Base-by-base conservation (phyloP, 495 filamentous ascomycete species). In the Clohesyomyces aquaticus region DNA sequence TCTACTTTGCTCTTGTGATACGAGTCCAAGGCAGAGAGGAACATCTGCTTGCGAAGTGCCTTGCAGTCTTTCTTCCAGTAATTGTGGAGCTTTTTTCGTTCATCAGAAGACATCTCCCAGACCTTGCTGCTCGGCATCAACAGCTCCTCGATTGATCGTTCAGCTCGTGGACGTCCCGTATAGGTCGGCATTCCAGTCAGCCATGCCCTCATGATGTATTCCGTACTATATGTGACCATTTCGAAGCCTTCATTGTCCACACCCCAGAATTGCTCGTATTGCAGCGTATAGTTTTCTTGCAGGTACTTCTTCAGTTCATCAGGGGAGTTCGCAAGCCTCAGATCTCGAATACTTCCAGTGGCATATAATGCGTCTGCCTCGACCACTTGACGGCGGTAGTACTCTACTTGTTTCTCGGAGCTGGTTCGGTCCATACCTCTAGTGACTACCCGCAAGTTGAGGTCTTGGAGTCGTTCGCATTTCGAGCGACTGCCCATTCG, bases 401-500 rank as follows among this genome's bases (percentile, higher is more conserved):
- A 14, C 35, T 41, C 29, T 57, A 66, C 28, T 71, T 60, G 55
- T 72, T 66, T 38, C 56, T 70, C 28, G 29, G 64, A 16, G 65
- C 55, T n/a, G 64, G 61, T 68, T 6, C 25, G 60, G 8, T 47
- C 49, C 9, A 56, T 41, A 23, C 22, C 22, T 27, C 54, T 28
- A 16, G n/a, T 29, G 3, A 65, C 42, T 19, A 47, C 25, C 11
- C 50, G 49, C 0, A 69, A 55, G 21, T 59, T 69, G 16, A 69
- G 43, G 25, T 52, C 28, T 56, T 77, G 70, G 0, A 87, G 72
- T 18, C 74, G 61, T 32, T 88, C 82, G 0, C 83, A 86, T 69
- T 89, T 88, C 1, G 84, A 88, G 32, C 79, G 80, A 9, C 80
- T 82, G 0, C 89, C 89, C 11, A 94, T 83, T 16, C 90, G 85